Conservation (phyloP, 495 filamentous ascomycete species). For the Antarctomyces pellizariae region DNA sequence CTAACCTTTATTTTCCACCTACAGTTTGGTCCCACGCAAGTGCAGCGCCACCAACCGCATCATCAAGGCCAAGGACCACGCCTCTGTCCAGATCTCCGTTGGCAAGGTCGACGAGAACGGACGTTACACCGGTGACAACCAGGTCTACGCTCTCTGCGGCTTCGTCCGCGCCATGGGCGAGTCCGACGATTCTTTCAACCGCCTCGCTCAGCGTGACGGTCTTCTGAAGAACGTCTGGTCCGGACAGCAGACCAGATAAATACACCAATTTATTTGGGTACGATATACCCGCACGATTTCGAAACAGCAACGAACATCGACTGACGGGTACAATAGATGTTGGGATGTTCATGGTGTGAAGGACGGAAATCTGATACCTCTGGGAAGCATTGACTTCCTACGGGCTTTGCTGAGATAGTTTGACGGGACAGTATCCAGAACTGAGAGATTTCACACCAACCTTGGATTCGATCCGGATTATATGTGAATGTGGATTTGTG, state of each 20-base stretch:
- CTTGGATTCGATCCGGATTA: too few relatives aligned
- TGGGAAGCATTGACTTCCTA: too few relatives aligned
- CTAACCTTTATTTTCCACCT: too few relatives aligned
- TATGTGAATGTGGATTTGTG: too few relatives aligned
- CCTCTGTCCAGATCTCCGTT: slow-evolving; percentile 74
- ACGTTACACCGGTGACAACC: slow-evolving; percentile 89
- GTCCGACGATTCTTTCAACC: slow-evolving; percentile 89
- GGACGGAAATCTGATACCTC: too few relatives aligned
- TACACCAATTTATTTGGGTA: slow-evolving; percentile 11
- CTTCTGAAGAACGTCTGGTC: slow-evolving; percentile 93
- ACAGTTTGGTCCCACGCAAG: slow-evolving; percentile 96
- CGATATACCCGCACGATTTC: too few relatives aligned
- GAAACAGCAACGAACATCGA: too few relatives aligned
- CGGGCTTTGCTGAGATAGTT: too few relatives aligned
- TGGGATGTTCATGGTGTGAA: too few relatives aligned
- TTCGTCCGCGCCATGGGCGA: slow-evolving; percentile 97
- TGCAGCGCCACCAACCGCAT: slow-evolving; percentile 89
- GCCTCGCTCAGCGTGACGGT: slow-evolving; percentile 84
- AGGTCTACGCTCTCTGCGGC: slow-evolving; percentile 89
- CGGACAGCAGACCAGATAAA: slow-evolving; percentile 54
- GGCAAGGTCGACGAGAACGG: slow-evolving; percentile 96
- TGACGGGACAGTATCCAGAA: too few relatives aligned
- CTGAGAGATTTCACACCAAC: too few relatives aligned
- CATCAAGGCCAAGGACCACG: slow-evolving; percentile 98
- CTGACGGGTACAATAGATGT: too few relatives aligned